phyloP scores from a whole-genome alignment of 2,329 filamentous ascomycete genomes.

The Phyllosticta capitalensis region DNA sequence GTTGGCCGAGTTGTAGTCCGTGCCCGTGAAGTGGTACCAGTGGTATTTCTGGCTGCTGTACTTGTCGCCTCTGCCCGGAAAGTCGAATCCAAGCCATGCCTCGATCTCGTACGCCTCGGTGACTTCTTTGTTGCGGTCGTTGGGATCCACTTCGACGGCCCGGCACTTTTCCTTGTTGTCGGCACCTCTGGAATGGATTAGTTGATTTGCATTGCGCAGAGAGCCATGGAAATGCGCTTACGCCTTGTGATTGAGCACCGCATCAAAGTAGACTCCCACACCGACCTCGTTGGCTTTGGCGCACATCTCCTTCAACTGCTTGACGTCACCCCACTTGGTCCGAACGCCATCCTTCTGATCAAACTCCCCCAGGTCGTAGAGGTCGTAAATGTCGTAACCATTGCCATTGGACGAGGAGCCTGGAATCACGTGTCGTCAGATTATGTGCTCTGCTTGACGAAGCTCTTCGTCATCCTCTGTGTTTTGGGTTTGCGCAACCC shows the following conservation, averaged over 20 bases:
- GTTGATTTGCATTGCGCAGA: too few species aligned
- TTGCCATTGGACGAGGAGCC: conserved; percentile 52
- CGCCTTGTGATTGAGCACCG: conserved; percentile 64
- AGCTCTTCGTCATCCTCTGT: not conserved
- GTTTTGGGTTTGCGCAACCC: not conserved
- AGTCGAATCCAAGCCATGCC: conserved; percentile 60
- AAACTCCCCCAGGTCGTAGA: conserved; percentile 62
- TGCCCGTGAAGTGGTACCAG: conserved; percentile 58
- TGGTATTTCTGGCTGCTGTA: conserved; percentile 56
- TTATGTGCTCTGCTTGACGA: not conserved
- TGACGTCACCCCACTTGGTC: conserved; percentile 62
- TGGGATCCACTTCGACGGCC: conserved; percentile 54
- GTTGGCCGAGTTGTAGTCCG: conserved; percentile 53
- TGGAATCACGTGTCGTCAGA: not conserved
- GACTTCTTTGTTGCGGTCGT: conserved; percentile 46
- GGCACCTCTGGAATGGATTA: conserved; percentile 34
- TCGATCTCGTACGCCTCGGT: conserved; percentile 52
- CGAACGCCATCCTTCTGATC: conserved; percentile 54
- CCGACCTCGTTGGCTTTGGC: conserved; percentile 42
- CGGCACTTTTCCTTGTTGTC: conserved; percentile 54
- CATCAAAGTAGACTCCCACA: conserved; percentile 57
- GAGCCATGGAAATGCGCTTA: too few species aligned
- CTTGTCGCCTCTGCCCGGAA: conserved; percentile 48
- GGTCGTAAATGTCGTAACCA: conserved; percentile 54
- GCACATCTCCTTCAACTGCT: conserved; percentile 48